Evolutionary conservation across 164 flowering plant species (phyloP).

Genomic region (Paratinospora sagittata): DNA sequence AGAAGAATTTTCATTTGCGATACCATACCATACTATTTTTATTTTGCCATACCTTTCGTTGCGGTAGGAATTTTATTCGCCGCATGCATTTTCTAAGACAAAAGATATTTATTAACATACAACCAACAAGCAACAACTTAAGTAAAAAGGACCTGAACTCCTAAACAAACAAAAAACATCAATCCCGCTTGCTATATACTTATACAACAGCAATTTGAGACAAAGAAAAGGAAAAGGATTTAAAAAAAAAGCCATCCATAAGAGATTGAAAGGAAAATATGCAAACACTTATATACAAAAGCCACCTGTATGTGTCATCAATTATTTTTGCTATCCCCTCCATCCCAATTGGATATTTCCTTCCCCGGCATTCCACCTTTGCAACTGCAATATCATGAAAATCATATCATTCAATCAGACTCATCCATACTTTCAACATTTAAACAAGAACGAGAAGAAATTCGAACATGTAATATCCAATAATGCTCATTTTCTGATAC

Average conservation of each 20-base stretch:
- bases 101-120: not conserved
- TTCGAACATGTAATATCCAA: too few relatives aligned
- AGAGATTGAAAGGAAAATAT: not conserved
- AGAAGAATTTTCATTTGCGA: not conserved
- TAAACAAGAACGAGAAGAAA: not conserved
- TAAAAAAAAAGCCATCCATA: too few relatives aligned
- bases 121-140: too few relatives aligned
- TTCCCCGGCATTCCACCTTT: constrained; percentile 43
- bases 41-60: not conserved
- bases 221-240: too few relatives aligned
- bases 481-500: too few relatives aligned
- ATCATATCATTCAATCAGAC: not conserved
- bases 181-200: not conserved
- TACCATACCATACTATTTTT: not conserved
- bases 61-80: not conserved
- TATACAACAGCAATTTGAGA: not conserved
- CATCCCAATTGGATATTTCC: constrained; percentile 55
- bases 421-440: not conserved
- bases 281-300: not conserved
- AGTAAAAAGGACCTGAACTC: too few relatives aligned
- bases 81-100: not conserved
- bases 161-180: not conserved
- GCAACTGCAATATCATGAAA: constrained; percentile 37
- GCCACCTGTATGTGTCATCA: constrained; percentile 87
- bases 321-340: constrained; percentile 76